Base-by-base conservation (phyloP, 1,284 basidiomycete species). In the Mrakiaceae sp. region DNA sequence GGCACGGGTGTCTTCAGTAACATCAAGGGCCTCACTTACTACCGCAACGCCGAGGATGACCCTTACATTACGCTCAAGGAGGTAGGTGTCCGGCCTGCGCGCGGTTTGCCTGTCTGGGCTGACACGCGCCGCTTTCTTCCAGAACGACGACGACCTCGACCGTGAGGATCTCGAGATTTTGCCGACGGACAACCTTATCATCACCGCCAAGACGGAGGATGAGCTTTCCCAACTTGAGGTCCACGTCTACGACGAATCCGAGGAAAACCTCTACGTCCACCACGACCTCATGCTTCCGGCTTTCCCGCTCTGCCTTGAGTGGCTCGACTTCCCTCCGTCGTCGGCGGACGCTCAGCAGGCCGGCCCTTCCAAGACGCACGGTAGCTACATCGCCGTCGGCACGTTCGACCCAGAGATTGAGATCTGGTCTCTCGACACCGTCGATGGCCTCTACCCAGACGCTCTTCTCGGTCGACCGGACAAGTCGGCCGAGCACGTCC, bases 381-480 rank as follows among this genome's bases (percentile, higher is more conserved):
- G 95, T 46, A 96, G 87, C 77, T 98, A 88, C 75, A 86, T 99
- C 69, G 96, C 96, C 2, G 94, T 98, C 12, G 95, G 94, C 9
- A 95, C 93, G 3, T 86, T 98, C 70, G 95, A 98, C 70, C 95
- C 95, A 12, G 92, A 95, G 72, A 98, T 99, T 70, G 96, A 99
- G 77, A 93, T 99, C 70, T 98, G 95, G 93, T 92, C 90, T 54
- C 82, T 98, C 69, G 94, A 98, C 74, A 81, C 88, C 40, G 82
- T 98, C 62, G 96, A 98, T 72, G 86, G 90, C 9, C 87, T 98
- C 79, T 98, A 96, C 74, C 96, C 96, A 0, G 84, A 89, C 69
- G 86, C 87, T 66, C 85, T 99, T 64, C 85, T 98, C 42, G 96
- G 96, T 9, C 85, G 90, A 53, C 87, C 88, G 3, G 87, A 94